Percentiles rank a stretch among this genome's conserved stretches.
phyloP scores from a whole-genome alignment of 352 stramenopile species.

The Pseudoperonospora humuli region DNA sequence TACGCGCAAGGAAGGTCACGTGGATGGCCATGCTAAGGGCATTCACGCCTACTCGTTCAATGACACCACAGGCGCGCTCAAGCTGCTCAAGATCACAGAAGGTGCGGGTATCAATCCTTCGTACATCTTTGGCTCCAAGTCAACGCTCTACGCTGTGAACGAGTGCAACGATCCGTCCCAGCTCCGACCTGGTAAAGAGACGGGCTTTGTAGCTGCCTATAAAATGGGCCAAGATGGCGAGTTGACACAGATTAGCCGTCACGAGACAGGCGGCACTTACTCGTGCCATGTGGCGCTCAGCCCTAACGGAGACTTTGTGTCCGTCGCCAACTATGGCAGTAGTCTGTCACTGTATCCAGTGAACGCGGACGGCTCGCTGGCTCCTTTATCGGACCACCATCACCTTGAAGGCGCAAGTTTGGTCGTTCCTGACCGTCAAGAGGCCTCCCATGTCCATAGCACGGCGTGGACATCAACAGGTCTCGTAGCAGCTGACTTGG shows the following conservation, averaged over 20 bases:
- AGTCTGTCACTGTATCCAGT: conserved; percentile 54
- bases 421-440: conserved; percentile 52
- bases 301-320: conserved; percentile 37
- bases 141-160: conserved; percentile 58
- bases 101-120: conserved; percentile 60
- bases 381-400: conserved; percentile 30
- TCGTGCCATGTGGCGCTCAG: conserved; percentile 61
- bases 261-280: conserved; percentile 50
- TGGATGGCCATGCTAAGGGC: conserved; percentile 69
- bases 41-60: conserved; percentile 63
- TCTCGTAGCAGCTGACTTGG: conserved; percentile 54
- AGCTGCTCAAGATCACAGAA: conserved; percentile 39
- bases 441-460: conserved; percentile 72
- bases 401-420: conserved; percentile 36
- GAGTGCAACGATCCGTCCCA: conserved; percentile 46
- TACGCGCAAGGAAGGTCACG: conserved; percentile 67
- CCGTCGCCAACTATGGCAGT: conserved; percentile 69
- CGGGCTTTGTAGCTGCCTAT: conserved; percentile 54
- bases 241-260: conserved; percentile 36
- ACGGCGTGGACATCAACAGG: conserved; percentile 45
- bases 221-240: conserved; percentile 30
- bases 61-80: conserved; percentile 35
- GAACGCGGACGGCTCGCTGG: conserved; percentile 46
- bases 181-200: conserved; percentile 22
- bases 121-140: conserved; percentile 40